These are phyloP conservation scores for Scopulariopsis brevicaulis DNA, from an alignment of 2,329 filamentous ascomycete species.

Conservation along the genomic window DNA sequence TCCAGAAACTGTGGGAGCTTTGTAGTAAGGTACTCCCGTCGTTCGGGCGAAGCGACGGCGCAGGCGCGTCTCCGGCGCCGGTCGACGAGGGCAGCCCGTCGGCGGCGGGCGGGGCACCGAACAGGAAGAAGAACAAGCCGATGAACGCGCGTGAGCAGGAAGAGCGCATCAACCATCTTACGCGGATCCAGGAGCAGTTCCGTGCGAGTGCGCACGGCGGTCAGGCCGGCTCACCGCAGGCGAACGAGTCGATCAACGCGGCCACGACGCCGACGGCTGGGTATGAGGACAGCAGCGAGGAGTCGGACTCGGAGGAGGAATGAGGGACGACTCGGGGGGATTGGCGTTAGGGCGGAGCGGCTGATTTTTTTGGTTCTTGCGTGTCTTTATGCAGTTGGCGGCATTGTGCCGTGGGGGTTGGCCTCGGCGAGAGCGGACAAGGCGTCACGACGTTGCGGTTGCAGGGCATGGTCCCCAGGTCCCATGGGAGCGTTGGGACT, in stretches of 20 bases:
- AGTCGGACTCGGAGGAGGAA: slow-evolving; percentile 35
- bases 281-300: slow-evolving; percentile 16
- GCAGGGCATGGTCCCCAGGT: too few relatives aligned
- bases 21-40: slow-evolving; percentile 29
- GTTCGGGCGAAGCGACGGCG: slow-evolving; percentile 22
- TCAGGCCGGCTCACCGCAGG: slow-evolving; percentile 7
- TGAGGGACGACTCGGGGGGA: slow-evolving; percentile 13
- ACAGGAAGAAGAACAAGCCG: slow-evolving; percentile 62
- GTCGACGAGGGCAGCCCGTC: slow-evolving; percentile 14
- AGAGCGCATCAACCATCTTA: slow-evolving; percentile 48
- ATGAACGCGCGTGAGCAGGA: slow-evolving; percentile 64
- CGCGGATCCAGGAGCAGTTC: slow-evolving; percentile 32
- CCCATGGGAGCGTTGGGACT: too few relatives aligned
- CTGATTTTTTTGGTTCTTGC: not conserved
- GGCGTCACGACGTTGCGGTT: too few relatives aligned
- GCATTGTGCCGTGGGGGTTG: not conserved
- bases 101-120: slow-evolving; percentile 17
- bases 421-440: not conserved
- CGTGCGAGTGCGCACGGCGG: slow-evolving; percentile 2
- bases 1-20: slow-evolving; percentile 37
- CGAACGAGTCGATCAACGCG: slow-evolving; percentile 4
- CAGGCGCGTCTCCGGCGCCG: slow-evolving; percentile 4
- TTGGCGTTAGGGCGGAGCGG: not conserved
- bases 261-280: slow-evolving; percentile 2
- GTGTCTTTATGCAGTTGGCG: not conserved